These are phyloP conservation scores for Cladosporium sp. DNA, from an alignment of 2,329 filamentous ascomycete species.

Conservation along the genomic window DNA sequence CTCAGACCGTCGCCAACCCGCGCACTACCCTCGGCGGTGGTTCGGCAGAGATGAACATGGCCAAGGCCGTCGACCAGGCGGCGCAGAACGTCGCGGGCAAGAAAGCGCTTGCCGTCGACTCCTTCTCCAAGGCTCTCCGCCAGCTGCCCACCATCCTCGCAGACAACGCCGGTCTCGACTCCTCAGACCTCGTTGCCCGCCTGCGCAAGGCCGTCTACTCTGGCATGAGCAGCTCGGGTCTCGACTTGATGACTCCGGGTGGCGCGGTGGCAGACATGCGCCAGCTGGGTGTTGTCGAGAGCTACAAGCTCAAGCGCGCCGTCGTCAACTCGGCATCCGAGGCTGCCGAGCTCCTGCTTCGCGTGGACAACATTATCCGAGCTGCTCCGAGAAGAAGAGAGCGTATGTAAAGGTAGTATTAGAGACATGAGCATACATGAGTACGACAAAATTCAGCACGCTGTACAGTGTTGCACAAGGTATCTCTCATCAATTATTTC, in stretches of 20 bases:
- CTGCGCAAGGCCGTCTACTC: constrained; percentile 92
- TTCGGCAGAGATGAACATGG: constrained; percentile 98
- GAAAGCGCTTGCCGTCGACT: constrained; percentile 86
- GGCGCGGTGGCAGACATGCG: constrained; percentile 95
- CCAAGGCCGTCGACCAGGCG: constrained; percentile 90
- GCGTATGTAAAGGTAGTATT: constrained; percentile 49
- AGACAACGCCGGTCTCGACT: constrained; percentile 95
- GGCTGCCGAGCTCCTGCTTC: constrained; percentile 87
- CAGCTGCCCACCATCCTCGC: constrained; percentile 95
- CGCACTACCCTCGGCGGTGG: constrained; percentile 91
- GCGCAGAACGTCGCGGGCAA: constrained; percentile 94
- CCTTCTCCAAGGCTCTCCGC: constrained; percentile 81
- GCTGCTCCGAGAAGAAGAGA: constrained; percentile 80
- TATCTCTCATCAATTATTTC: no score
- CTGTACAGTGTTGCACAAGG: no score
- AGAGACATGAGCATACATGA: constrained; percentile 10
- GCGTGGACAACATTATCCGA: constrained; percentile 97
- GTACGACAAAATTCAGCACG: neutral
- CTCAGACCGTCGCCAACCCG: constrained; percentile 91
- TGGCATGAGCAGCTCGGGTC: constrained; percentile 82
- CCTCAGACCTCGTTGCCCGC: constrained; percentile 84
- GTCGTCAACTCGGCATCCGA: constrained; percentile 95
- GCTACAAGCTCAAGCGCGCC: constrained; percentile 97
- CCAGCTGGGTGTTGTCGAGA: constrained; percentile 90
- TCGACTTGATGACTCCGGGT: constrained; percentile 83